These are phyloP conservation scores for Quercus tomentella DNA, from an alignment of 331 rosid species.

Conservation along the genomic window DNA sequence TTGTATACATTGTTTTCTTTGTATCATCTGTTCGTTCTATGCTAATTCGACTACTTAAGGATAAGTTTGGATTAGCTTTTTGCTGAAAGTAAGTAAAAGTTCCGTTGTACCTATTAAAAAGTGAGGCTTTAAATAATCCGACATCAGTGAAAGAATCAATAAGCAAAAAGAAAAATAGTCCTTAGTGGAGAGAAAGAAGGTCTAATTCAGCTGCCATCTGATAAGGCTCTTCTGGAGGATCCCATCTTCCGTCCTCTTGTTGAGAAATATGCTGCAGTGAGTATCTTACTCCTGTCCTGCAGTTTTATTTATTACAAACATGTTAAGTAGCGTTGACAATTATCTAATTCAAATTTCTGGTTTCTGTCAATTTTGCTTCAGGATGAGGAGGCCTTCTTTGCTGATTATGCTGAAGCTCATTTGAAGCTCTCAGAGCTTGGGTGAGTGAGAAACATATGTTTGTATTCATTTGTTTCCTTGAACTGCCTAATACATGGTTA, in stretches of 20 bases:
- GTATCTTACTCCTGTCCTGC: not conserved
- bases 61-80: no score
- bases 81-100: no score
- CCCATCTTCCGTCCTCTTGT: conserved; percentile 57
- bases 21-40: not conserved
- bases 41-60: not conserved
- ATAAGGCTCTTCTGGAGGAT: conserved; percentile 58
- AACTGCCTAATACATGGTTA: not conserved
- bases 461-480: not conserved
- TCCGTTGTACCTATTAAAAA: no score
- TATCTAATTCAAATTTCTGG: not conserved
- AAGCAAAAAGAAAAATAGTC: not conserved
- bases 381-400: conserved; percentile 54
- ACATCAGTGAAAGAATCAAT: no score
- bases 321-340: not conserved
- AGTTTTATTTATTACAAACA: not conserved
- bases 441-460: conserved; percentile 19
- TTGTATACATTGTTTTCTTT: not conserved
- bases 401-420: conserved; percentile 49
- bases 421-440: conserved; percentile 56
- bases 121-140: no score
- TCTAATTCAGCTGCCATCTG: conserved; percentile 59
- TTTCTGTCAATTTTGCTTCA: not conserved
- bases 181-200: conserved; percentile 52
- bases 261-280: conserved; percentile 51